A percentile compares a stretch with the other conserved stretches of the same genome.
phyloP scores from a whole-genome alignment of 225 moss, liverwort and hornwort genomes.

The Physcomitrium patens region DNA sequence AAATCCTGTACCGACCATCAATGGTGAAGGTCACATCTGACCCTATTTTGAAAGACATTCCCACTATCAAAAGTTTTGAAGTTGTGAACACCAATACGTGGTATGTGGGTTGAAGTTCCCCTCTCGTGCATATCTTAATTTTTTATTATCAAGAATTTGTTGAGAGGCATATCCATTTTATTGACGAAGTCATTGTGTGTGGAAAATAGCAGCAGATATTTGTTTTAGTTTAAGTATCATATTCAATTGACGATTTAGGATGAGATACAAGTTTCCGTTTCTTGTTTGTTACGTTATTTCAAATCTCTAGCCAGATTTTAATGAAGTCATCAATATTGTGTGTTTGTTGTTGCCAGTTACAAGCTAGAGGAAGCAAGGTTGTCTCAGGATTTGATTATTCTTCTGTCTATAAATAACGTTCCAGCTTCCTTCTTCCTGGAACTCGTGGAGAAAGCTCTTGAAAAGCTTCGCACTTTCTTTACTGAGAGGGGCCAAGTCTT shows the following conservation, averaged over 20 bases:
- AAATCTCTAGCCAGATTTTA: neutral
- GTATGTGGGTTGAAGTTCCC: conserved; percentile 42
- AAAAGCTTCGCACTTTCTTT: conserved; percentile 47
- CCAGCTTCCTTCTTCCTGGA: conserved; percentile 59
- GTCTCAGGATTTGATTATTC: conserved; percentile 79
- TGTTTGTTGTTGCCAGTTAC: conserved; percentile 48
- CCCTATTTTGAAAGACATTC: conserved; percentile 38
- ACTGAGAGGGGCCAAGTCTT: conserved; percentile 40
- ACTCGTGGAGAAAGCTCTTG: conserved; percentile 49
- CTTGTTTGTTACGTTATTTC: conserved; percentile 14
- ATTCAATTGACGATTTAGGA: conserved; percentile 18
- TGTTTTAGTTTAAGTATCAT: conserved; percentile 24
- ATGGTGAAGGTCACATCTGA: conserved; percentile 75
- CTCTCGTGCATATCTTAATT: conserved; percentile 15
- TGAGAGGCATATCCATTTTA: conserved; percentile 18
- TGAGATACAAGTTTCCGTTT: conserved; percentile 29
- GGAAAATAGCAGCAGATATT: conserved; percentile 19
- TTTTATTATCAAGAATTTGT: conserved; percentile 1
- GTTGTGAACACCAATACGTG: conserved; percentile 71
- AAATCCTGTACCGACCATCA: conserved; percentile 57
- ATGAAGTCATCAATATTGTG: conserved; percentile 16
- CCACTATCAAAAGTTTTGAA: conserved; percentile 65
- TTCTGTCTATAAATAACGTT: conserved; percentile 66
- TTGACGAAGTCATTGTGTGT: conserved; percentile 20
- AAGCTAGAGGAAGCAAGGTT: conserved; percentile 57